Conservation (phyloP, 2,329 filamentous ascomycete species). For the Emydomyces testavorans region DNA sequence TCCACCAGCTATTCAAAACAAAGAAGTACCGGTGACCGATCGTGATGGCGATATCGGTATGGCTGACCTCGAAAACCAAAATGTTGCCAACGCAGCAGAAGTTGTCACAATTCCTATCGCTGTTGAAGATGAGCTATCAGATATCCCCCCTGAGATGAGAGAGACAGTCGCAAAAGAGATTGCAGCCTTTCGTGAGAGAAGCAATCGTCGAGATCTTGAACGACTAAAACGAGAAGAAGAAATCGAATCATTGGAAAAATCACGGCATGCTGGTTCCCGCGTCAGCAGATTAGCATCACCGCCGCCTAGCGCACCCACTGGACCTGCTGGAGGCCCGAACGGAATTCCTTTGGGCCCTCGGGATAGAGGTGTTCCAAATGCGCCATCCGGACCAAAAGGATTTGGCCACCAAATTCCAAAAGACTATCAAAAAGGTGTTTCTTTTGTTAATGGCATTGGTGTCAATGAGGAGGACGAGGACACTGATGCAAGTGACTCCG, state of each 20-base stretch:
- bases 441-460: conserved; percentile 69
- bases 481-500: conserved; percentile 74
- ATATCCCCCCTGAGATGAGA: conserved; percentile 92
- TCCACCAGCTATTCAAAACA: conserved; percentile 42
- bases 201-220: conserved; percentile 77
- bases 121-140: conserved; percentile 83
- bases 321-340: conserved; percentile 54
- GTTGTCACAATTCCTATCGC: conserved; percentile 81
- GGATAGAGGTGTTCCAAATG: conserved; percentile 56
- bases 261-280: conserved; percentile 54
- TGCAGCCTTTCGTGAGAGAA: conserved; percentile 82
- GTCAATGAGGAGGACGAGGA: conserved; percentile 70
- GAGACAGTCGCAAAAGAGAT: conserved; percentile 93
- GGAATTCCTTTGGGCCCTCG: conserved; percentile 66
- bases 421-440: conserved; percentile 65
- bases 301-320: conserved; percentile 49
- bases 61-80: conserved; percentile 47
- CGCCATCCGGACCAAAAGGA: conserved; percentile 59
- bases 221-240: conserved; percentile 82
- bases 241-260: conserved; percentile 73
- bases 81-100: conserved; percentile 56
- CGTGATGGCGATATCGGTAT: conserved; percentile 57
- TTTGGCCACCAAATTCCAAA: conserved; percentile 53
- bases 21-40: conserved; percentile 42
- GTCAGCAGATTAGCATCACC: conserved; percentile 61